Base-by-base conservation (phyloP, 495 filamentous ascomycete genomes). In the Cercophora sp. region DNA sequence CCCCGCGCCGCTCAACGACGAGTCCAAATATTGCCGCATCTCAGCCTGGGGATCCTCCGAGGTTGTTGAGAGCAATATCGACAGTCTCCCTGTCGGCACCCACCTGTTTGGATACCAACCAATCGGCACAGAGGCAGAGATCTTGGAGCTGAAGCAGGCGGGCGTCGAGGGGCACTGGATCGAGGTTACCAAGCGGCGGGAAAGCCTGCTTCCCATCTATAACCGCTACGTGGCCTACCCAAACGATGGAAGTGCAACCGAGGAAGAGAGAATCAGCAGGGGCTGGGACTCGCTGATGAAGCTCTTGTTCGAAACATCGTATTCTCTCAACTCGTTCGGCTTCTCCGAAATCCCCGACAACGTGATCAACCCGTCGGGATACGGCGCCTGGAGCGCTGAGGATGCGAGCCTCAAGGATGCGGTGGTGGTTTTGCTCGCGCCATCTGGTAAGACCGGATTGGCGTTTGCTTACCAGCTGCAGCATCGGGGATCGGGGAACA, bases 31-130 rank as follows among this genome's bases (percentile, higher is more conserved):
- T 65, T 79, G 77, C 19, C 76, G 80, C 39, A 74, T 77, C 22
- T 74, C 75, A 22, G 75, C 72, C 13, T 84, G 82, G 80, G 81
- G 82, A 0, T 81, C 73, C 58, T 76, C 70, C 8, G 64, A 67
- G 8, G 72, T 84, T 3, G 52, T 73, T 22, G 77, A 80, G 25
- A 76, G 69, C 46, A 80, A 65, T 0, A 65, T 69, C 23, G 36
- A 54, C 26, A 52, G 43, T 15, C 59, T 74, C 8, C 48, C 58
- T 4, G 51, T 57, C 16, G 73, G 69, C 3, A 69, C 66, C 32
- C 50, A 58, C 13, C 32, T 74, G 0, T 74, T 23, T 18, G 70
- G 70, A 4, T 75, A 71, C 57, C 60, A 70, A 29, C 72, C 72
- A 22, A 67, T 74, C 51, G 70, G 70, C 42, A 70, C 67, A 1